Evolutionary conservation across 78 protist genomes (phyloP), one percentile per base, ranked within the genome.

Genomic region (Thecamonas trahens): DNA sequence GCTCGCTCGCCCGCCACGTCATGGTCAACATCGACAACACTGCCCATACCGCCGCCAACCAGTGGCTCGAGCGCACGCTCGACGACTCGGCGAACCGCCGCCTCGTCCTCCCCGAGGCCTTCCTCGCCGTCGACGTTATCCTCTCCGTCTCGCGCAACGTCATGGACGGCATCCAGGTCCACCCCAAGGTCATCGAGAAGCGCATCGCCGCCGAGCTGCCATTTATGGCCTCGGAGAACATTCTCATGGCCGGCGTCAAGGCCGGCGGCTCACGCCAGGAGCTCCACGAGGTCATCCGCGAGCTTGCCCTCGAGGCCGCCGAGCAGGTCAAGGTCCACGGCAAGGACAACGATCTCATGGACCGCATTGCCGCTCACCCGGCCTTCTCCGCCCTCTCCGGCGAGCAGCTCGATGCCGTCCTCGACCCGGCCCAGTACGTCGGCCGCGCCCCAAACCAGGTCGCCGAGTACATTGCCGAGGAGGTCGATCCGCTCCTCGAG

Each of bases 211-310:
- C 26, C 15, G 76, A 70, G 61, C 79, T 83, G 24, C 88, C 88
- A 14, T 83, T 83, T 31, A 83, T 83, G 88, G 88, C 88, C 38
- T 72, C 88, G n/a, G 88, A 83, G 50, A 83, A 83, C 67, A 61
- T 83, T 32, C 75, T 83, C 45, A 83, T 83, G 88, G 88, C 76
- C 9, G 24, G 67, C 35, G 88, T 83, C 32, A 83, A 83, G 69
- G 68, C 39, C 26, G 88, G 88, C 28, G 88, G 88, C 31, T 74
- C 77, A 20, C 76, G 88, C 45, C 87, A 83, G 74, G 76, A 35
- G 39, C 83, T 84, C 59, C 85, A 80, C 75, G 85, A 80, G 37
- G 31, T 18, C 15, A 80, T 80, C 68, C 85, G 85, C 34, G 84
- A 53, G n/a, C 77, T 42, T 28, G 18, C 79, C 5, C 61, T 65